phyloP scores from a whole-genome alignment of 1,284 basidiomycete genomes.

The Gastroboletus turbinatus region DNA sequence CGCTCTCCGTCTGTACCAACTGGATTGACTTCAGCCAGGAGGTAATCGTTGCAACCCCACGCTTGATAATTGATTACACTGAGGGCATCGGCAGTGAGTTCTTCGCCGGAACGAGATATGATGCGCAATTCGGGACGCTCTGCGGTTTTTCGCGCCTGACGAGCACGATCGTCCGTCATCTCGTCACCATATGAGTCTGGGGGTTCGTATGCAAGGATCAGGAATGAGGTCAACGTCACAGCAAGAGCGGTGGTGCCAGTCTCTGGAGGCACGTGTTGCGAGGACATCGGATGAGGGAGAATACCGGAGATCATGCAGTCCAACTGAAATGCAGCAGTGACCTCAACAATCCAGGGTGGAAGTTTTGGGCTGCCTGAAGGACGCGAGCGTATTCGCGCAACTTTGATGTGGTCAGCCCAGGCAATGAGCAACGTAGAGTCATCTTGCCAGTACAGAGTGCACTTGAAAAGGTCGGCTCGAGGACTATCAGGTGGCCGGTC shows the following conservation, averaged over 20 bases:
- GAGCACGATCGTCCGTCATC: conserved; percentile 65
- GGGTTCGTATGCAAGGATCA: conserved; percentile 81
- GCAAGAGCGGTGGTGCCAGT: conserved; percentile 25
- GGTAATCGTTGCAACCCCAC: conserved; percentile 94
- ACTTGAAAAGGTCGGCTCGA: conserved; percentile 91
- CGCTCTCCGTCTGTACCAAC: conserved; percentile 36
- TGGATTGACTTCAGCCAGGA: conserved; percentile 51
- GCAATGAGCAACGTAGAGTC: conserved; percentile 87
- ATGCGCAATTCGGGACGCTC: conserved; percentile 92
- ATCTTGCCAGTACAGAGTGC: conserved; percentile 89
- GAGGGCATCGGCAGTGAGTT: conserved; percentile 85
- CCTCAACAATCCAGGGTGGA: conserved; percentile 73
- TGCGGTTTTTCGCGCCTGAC: conserved; percentile 78
- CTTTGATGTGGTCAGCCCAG: conserved; percentile 95
- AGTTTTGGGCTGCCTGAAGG: conserved; percentile 39
- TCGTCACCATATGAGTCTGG: conserved; percentile 69
- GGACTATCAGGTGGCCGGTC: conserved; percentile 81
- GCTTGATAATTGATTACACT: conserved; percentile 76
- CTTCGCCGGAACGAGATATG: conserved; percentile 87
- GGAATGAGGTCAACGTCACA: conserved; percentile 62
- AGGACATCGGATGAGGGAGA: conserved; percentile 66
- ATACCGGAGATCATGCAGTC: conserved; percentile 97
- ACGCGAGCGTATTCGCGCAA: conserved; percentile 77
- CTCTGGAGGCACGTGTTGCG: conserved; percentile 19
- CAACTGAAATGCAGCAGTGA: conserved; percentile 89